Evolutionary conservation across 805 yeast genomes (phyloP), one percentile per base, ranked within the genome.

Genomic region (Osmozyma mogii): DNA sequence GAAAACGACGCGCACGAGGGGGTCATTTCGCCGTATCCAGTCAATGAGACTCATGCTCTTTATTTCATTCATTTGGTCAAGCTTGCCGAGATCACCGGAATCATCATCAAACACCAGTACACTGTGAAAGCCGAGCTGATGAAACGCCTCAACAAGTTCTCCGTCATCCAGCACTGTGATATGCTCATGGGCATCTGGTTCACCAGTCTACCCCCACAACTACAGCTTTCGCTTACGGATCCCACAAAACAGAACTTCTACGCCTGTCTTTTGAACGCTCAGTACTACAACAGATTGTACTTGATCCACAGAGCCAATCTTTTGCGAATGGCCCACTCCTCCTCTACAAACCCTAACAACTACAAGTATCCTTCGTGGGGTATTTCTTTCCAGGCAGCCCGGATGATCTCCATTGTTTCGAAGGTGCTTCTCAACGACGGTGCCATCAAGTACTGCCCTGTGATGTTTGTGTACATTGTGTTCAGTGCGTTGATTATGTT

Each of bases 101-200:
- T 78, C 21, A 75, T 81, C 16, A 60, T 78, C 40, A 70, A 72
- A 30, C 78, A 78, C 45, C 88, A 80, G 53, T 75, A 75, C 49
- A 68, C 83, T 9, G 82, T 80, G 12, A 76, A 76, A 34, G 78
- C 83, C 0, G 80, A 78, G 47, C 63, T 58, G 43, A 54, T 70
- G 65, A 36, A 65, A 57, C 45, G 64, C 45, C 52, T 58, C 56
- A 49, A 54, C 32, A 58, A 60, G 32, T 55, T 65, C 26, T 54
- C 61, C 11, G 53, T 68, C 61, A 52, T 75, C 63, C 64, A 70
- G 68, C 78, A 75, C 41, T 77, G 85, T 49, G 94, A 83, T 49
- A 65, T 75, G 69, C 64, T 83, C 29, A 71, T 83, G 77, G 84
- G 84, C 12, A 65, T 76, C 28, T 82, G 88, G 89, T 74, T 81